These are phyloP conservation scores for Bimuria novae-zelandiae DNA, from an alignment of 2,329 filamentous ascomycete species.

Conservation along the genomic window DNA sequence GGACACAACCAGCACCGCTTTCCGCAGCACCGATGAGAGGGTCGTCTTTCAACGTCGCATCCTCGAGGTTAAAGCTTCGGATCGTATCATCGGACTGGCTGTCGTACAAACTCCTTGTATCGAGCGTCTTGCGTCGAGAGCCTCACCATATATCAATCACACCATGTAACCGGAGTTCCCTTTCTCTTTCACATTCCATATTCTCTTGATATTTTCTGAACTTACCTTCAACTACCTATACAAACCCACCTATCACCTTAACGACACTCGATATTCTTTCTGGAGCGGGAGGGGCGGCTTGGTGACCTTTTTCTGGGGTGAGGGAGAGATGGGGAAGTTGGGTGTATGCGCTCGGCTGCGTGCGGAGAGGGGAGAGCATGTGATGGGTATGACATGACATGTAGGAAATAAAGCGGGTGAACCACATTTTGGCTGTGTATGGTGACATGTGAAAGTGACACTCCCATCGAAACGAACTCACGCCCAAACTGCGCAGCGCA, in stretches of 20 bases:
- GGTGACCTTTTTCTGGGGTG: neutral
- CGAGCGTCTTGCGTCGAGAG: constrained; percentile 43
- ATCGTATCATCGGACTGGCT: constrained; percentile 15
- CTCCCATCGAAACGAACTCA: too few relatives aligned
- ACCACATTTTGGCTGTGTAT: neutral
- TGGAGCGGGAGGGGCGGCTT: constrained; percentile 4
- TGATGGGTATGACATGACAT: neutral
- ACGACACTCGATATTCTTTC: constrained; percentile 13
- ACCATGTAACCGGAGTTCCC: constrained; percentile 27
- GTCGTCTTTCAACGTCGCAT: constrained; percentile 34
- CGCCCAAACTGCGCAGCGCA: too few relatives aligned
- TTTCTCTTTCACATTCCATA: constrained; percentile 7
- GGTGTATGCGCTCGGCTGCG: neutral
- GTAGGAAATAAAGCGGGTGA: neutral
- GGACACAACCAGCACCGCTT: constrained; percentile 29
- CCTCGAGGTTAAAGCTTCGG: constrained; percentile 47
- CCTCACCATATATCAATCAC: constrained; percentile 25
- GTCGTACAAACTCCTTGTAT: constrained; percentile 12
- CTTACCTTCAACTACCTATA: constrained; percentile 8
- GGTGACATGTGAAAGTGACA: neutral
- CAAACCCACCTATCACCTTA: constrained; percentile 19
- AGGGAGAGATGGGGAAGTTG: neutral
- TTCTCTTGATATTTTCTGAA: constrained; percentile 20
- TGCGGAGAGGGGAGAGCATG: neutral
- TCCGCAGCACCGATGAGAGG: constrained; percentile 50